Conservation (phyloP, 148 eudicot species). For the Camellia japonica region DNA sequence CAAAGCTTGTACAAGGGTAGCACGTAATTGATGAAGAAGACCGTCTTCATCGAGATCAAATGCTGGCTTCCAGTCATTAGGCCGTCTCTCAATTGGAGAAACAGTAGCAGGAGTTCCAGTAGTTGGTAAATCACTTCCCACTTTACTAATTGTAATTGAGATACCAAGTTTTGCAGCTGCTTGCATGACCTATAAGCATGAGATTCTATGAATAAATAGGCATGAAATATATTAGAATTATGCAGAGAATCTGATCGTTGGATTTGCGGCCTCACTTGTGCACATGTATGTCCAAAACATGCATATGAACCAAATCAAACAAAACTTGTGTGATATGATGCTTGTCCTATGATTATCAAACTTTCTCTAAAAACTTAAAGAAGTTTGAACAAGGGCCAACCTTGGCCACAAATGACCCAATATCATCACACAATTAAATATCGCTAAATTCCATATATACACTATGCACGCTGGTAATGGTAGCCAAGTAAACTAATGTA, state of each 20-base stretch:
- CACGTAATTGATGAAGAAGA: slow-evolving; percentile 79
- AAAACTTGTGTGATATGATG: background rate
- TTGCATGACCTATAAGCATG: slow-evolving; percentile 65
- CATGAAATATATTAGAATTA: background rate
- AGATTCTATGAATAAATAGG: background rate
- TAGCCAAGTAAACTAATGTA: background rate
- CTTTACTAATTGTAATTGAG: slow-evolving; percentile 56
- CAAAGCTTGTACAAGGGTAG: slow-evolving; percentile 67
- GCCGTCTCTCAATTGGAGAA: slow-evolving; percentile 47
- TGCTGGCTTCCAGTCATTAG: slow-evolving; percentile 80
- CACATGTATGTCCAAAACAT: background rate
- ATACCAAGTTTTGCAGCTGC: slow-evolving; percentile 74
- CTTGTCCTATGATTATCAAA: background rate
- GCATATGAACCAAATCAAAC: background rate
- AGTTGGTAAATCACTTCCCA: slow-evolving; percentile 62
- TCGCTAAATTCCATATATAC: background rate
- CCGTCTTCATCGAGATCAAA: slow-evolving; percentile 73
- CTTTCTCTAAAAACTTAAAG: background rate
- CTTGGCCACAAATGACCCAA: background rate
- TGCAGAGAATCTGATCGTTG: background rate
- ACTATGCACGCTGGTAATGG: background rate
- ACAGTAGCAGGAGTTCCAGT: slow-evolving; percentile 39
- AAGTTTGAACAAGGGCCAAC: background rate
- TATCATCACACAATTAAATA: background rate
- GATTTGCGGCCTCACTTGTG: background rate